These are phyloP conservation scores for Elongisporangium undulatum DNA, from an alignment of 352 stramenopile species.

Conservation along the genomic window DNA sequence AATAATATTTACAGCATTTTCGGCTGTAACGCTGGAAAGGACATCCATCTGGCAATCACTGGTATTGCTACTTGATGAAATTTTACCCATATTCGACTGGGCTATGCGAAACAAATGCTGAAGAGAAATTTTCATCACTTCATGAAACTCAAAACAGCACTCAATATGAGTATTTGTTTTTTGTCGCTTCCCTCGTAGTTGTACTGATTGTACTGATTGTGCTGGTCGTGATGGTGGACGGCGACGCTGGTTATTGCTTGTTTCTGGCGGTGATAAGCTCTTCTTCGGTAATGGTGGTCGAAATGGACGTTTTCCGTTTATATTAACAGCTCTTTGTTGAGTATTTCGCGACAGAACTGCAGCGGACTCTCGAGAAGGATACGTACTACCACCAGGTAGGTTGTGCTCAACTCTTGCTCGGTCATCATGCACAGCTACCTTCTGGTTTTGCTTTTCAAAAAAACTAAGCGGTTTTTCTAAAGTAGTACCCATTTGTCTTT, in stretches of 20 bases:
- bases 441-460: neutral
- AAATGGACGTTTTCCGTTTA: constrained; percentile 23
- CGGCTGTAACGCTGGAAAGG: constrained; percentile 25
- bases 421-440: neutral
- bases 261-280: constrained; percentile 5
- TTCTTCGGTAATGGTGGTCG: constrained; percentile 38
- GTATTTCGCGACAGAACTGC: constrained; percentile 2
- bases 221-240: neutral
- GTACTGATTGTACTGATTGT: constrained; percentile 1
- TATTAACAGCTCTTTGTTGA: constrained; percentile 7
- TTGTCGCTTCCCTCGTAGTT: too few species aligned
- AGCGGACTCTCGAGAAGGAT: neutral
- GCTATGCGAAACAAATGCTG: neutral
- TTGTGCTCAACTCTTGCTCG: neutral
- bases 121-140: constrained; percentile 47
- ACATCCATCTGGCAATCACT: constrained; percentile 8
- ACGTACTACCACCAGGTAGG: neutral
- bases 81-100: neutral
- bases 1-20: constrained; percentile 20
- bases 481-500: neutral
- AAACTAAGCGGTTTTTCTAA: neutral
- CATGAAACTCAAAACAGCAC: constrained; percentile 13
- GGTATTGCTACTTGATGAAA: neutral
- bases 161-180: constrained; percentile 6
- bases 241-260: constrained; percentile 1